Base-by-base conservation (phyloP, 345 rosid genomes). In the Acer saccharum region DNA sequence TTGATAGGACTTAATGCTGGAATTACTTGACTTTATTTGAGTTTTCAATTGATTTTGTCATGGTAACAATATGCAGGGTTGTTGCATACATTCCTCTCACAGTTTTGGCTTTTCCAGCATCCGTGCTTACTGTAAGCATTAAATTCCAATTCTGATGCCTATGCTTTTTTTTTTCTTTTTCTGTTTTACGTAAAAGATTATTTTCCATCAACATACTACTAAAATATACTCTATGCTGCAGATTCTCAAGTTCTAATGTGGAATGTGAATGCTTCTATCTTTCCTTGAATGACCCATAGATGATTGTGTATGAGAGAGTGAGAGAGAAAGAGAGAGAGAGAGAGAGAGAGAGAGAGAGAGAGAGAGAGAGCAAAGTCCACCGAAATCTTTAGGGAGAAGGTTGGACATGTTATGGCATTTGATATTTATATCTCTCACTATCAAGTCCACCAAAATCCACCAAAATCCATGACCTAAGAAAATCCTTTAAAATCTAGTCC, bases 31-130 rank as follows among this genome's bases (percentile, higher is more conserved):
- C 69, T 58, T 9, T 66, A 20, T 44, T 65, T 54, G 27, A 10
- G 23, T 71, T 21, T 39, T 71, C 23, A 50, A 48, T 68, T 77
- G 35, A 70, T 73, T 74, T 77, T 74, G 9, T 65, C 48, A 68
- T 81, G 18, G 32, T 72, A 17, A 52, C 57, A 58, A 75, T 78
- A 74, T 83, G 82, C 89, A 97, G 99, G 77, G 98, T 98, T 27
- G 84, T 97, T 78, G 99, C 98, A 48, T 94, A 94, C 79, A 88
- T 97, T 84, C 98, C 99, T 76, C 84, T 97, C 39, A 97, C 99
- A 17, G 89, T 97, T 66, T 87, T 97, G 87, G 99, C 99, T 14
- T 98, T 97, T 85, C 99, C 99, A 74, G 99, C 98, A 46, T 94
- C 99, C 13, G 92, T 97, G 69, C 97, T 97, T 39, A 93, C 99